phyloP scores from a whole-genome alignment of 202 grass and related monocot species.

The Saccharum hybrid region DNA sequence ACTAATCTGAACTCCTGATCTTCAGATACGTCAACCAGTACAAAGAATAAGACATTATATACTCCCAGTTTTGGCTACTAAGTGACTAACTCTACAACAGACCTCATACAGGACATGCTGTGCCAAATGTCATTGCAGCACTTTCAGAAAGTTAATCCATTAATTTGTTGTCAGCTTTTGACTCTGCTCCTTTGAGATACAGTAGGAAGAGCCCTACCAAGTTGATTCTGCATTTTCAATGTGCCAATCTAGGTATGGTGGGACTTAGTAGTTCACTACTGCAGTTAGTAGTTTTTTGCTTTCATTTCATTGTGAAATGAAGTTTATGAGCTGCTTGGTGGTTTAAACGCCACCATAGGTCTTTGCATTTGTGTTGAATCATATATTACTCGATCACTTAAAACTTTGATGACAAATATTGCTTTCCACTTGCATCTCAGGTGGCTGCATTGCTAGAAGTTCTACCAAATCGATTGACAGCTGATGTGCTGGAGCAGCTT shows the following conservation, averaged over 20 bases:
- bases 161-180: constrained; percentile 10
- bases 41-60: constrained; percentile 25
- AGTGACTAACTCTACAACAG: constrained; percentile 19
- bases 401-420: constrained; percentile 24
- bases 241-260: constrained; percentile 16
- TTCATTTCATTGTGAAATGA: neutral
- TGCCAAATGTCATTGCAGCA: constrained; percentile 22
- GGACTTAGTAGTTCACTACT: neutral
- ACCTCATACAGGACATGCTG: neutral
- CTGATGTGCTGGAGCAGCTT: too few species aligned
- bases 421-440: constrained; percentile 50
- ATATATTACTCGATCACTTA: constrained; percentile 1
- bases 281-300: neutral
- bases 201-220: constrained; percentile 32
- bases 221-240: constrained; percentile 16
- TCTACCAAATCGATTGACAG: too few species aligned
- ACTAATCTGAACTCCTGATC: neutral
- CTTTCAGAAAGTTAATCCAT: constrained; percentile 16
- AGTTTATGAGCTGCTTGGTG: constrained; percentile 15
- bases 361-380: constrained; percentile 29
- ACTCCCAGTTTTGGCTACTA: neutral
- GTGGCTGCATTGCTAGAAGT: constrained; percentile 55
- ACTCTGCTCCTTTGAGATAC: constrained; percentile 25
- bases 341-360: constrained; percentile 7
- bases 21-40: neutral